Conservation (phyloP, 1,139 yeast species). For the Saccharomyces uvarum region DNA sequence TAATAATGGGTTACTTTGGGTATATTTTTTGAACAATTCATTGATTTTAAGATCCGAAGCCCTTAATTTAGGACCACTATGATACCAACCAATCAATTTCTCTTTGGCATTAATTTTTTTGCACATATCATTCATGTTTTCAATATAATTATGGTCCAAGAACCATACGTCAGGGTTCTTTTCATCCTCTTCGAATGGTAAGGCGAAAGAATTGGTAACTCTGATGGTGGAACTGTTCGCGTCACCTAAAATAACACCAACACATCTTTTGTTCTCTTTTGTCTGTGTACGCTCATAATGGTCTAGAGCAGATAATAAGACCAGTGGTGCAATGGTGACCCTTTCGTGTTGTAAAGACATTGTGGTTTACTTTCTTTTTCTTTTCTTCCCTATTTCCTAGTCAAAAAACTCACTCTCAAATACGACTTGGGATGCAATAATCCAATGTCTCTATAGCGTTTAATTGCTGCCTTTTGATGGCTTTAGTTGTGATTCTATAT, state of each 20-base stretch:
- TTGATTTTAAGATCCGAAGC: constrained; percentile 86
- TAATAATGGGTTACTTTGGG: constrained; percentile 58
- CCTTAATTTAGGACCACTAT: constrained; percentile 88
- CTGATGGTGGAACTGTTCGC: constrained; percentile 47
- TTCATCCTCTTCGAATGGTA: constrained; percentile 96
- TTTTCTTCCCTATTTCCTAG: background rate
- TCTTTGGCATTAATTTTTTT: constrained; percentile 96
- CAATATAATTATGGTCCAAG: constrained; percentile 91
- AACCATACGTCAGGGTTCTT: constrained; percentile 94
- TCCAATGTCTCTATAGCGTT: background rate
- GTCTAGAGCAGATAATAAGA: constrained; percentile 86
- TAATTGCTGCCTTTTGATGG: background rate
- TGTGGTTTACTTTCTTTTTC: background rate
- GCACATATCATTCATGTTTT: constrained; percentile 96
- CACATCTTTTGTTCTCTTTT: constrained; percentile 69
- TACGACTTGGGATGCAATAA: background rate
- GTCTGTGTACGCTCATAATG: constrained; percentile 83
- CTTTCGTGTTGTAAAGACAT: constrained; percentile 39
- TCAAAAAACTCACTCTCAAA: background rate
- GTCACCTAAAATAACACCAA: constrained; percentile 91
- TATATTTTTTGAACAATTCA: constrained; percentile 78
- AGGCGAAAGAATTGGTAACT: constrained; percentile 74
- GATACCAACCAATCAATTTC: constrained; percentile 96
- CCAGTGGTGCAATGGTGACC: constrained; percentile 93
- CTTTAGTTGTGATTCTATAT: background rate